These are phyloP conservation scores for Auriscalpium microsporum DNA, from an alignment of 768 basidiomycete species.

Conservation along the genomic window DNA sequence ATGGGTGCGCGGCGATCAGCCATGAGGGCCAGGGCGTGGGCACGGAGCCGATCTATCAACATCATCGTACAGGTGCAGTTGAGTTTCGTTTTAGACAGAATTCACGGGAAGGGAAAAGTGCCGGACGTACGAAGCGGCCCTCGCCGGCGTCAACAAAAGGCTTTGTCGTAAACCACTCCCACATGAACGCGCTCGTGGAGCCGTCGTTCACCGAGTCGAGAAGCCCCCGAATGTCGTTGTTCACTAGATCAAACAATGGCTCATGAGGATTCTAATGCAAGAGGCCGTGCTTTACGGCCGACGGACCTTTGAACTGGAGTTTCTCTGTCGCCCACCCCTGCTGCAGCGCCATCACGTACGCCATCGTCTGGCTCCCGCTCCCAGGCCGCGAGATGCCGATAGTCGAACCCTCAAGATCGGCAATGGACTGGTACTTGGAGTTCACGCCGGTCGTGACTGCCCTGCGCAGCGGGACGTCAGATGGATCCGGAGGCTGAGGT, in stretches of 20 bases:
- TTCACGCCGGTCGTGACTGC: conserved; percentile 86
- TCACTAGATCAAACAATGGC: conserved; percentile 37
- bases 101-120: background rate
- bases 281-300: background rate
- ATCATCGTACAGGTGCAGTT: background rate
- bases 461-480: conserved; percentile 35
- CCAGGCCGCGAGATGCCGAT: conserved; percentile 87
- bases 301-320: conserved; percentile 63
- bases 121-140: conserved; percentile 66
- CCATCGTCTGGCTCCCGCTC: conserved; percentile 93
- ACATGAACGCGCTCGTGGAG: conserved; percentile 86
- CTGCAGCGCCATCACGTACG: conserved; percentile 86
- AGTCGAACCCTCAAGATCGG: conserved; percentile 70
- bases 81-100: background rate
- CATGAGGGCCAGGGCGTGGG: conserved; percentile 97
- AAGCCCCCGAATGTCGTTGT: conserved; percentile 73
- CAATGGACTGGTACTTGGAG: conserved; percentile 58
- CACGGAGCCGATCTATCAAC: conserved; percentile 66
- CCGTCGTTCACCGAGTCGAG: conserved; percentile 84
- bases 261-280: background rate
- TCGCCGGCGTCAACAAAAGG: conserved; percentile 74
- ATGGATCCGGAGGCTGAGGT: background rate
- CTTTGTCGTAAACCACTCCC: conserved; percentile 90
- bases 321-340: conserved; percentile 66
- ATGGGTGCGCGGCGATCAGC: conserved; percentile 83